phyloP scores from a whole-genome alignment of 2,329 filamentous ascomycete genomes.

The Emmonsia crescens region DNA sequence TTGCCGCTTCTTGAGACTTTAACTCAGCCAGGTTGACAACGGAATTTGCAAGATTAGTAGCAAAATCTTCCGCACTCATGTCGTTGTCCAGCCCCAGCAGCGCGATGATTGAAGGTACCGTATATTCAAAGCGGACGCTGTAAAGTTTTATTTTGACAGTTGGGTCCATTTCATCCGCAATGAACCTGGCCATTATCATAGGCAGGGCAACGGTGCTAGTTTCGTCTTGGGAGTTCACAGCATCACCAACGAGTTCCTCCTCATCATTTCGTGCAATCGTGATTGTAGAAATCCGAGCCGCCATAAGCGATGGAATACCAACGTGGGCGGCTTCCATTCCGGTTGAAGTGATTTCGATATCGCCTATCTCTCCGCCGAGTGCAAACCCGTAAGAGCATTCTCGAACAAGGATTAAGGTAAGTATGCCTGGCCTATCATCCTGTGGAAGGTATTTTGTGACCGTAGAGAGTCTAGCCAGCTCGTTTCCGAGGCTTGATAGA shows the following conservation, averaged over 20 bases:
- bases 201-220: conserved; percentile 29
- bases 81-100: conserved; percentile 60
- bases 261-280: conserved; percentile 51
- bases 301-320: conserved; percentile 69
- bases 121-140: conserved; percentile 79
- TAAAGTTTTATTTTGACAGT: conserved; percentile 78
- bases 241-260: conserved; percentile 61
- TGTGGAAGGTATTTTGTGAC: conserved; percentile 93
- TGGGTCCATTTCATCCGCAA: conserved; percentile 90
- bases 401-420: conserved; percentile 60
- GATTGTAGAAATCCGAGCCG: conserved; percentile 59
- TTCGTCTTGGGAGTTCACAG: conserved; percentile 30
- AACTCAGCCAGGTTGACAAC: conserved; percentile 65
- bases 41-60: conserved; percentile 64
- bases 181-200: conserved; percentile 77
- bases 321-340: conserved; percentile 69
- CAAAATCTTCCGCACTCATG: conserved; percentile 60
- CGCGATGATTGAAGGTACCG: conserved; percentile 71
- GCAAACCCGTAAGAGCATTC: conserved; percentile 52
- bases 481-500: conserved; percentile 62
- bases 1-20: conserved; percentile 14
- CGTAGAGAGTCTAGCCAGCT: conserved; percentile 69
- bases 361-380: conserved; percentile 59
- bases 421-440: conserved; percentile 80
- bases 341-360: conserved; percentile 46